A percentile compares a stretch with the other conserved stretches of the same genome.
These are phyloP conservation scores for Filobasidium uniguttulatum DNA, from an alignment of 1,284 basidiomycete species.

Conservation along the genomic window DNA sequence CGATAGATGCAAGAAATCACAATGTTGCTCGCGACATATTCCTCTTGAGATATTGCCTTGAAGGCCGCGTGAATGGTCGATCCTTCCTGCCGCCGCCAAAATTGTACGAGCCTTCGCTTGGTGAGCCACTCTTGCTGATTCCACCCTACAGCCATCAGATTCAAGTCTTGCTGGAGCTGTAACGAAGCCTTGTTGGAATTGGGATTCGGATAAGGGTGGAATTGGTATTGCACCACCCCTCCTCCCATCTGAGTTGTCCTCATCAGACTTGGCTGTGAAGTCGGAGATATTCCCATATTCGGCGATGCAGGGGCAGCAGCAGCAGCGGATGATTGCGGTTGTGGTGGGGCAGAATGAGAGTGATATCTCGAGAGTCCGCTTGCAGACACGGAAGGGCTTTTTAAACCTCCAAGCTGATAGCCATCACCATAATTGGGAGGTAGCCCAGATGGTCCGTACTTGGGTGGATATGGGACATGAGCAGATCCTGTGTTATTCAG, in stretches of 20 bases:
- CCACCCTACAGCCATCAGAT: constrained; percentile 43
- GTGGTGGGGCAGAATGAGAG: constrained; percentile 6
- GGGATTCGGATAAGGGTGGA: constrained; percentile 17
- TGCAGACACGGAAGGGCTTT: constrained; percentile 1
- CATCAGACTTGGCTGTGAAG: constrained; percentile 28
- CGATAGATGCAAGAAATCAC: constrained; percentile 76
- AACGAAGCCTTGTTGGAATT: constrained; percentile 27
- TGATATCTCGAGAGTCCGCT: not conserved
- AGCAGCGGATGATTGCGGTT: constrained; percentile 6
- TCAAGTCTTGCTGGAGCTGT: constrained; percentile 39
- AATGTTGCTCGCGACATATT: constrained; percentile 40
- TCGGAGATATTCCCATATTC: not conserved
- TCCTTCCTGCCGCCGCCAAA: constrained; percentile 42
- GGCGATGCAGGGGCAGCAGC: not conserved
- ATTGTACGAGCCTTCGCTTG: constrained; percentile 42
- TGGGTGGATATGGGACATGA: not conserved
- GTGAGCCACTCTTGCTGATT: constrained; percentile 40
- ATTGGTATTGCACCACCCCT: constrained; percentile 16
- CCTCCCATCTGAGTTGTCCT: constrained; percentile 26
- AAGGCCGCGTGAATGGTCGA: constrained; percentile 41
- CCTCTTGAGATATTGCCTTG: constrained; percentile 36
- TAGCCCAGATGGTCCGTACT: not conserved
- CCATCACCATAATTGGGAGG: too few species aligned
- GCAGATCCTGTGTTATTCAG: too few species aligned
- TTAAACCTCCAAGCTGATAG: not conserved